These are phyloP conservation scores for Eucalyptus regnans DNA, from an alignment of 345 rosid species.

Conservation along the genomic window DNA sequence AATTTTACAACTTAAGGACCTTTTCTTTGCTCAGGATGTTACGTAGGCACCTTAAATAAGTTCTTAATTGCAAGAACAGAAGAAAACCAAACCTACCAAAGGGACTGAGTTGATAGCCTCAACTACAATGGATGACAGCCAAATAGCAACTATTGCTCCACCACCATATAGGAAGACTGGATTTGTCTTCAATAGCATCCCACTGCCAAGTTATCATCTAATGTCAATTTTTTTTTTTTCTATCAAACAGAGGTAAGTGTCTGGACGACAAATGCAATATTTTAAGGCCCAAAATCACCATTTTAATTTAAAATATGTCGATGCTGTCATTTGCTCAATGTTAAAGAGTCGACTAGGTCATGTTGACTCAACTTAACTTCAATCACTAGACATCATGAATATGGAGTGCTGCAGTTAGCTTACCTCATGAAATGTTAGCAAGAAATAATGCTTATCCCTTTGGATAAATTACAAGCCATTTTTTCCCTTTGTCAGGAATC, in stretches of 20 bases:
- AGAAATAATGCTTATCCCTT: background rate
- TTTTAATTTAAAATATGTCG: background rate
- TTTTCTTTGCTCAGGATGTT: background rate
- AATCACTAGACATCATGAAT: background rate
- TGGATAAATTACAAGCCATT: background rate
- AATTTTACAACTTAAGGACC: background rate
- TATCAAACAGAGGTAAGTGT: background rate
- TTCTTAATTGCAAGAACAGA: background rate
- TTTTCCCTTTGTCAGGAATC: background rate
- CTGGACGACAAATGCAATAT: background rate
- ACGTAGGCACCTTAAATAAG: background rate
- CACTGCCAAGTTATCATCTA: background rate
- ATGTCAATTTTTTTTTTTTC: background rate
- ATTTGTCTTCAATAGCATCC: conserved; percentile 14
- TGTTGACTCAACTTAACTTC: background rate
- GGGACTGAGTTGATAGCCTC: conserved; percentile 33
- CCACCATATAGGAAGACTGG: conserved; percentile 26
- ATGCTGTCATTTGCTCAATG: background rate
- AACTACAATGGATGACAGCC: conserved; percentile 17
- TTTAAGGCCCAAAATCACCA: background rate
- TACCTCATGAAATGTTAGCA: background rate
- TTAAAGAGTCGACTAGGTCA: background rate
- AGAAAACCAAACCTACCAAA: conserved; percentile 11
- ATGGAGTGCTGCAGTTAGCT: background rate
- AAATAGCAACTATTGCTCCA: conserved; percentile 28